Evolutionary conservation across 2,329 filamentous ascomycete genomes (phyloP).

Genomic region (Colletotrichum tropicicola): DNA sequence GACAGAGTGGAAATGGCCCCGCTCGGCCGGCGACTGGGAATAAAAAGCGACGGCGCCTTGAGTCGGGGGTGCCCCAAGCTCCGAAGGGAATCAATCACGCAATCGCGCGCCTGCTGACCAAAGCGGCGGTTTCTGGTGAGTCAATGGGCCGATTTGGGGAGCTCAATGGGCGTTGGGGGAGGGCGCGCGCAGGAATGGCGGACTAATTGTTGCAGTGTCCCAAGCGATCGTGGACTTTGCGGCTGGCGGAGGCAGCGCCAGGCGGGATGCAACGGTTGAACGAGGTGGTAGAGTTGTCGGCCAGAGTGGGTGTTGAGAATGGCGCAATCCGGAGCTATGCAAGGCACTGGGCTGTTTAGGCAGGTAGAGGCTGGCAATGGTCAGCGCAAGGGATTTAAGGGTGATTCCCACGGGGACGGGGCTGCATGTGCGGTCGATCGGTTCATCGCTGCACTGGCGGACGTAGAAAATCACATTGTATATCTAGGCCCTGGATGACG

Average conservation of each 20-base stretch:
- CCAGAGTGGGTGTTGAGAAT: conserved; percentile 14
- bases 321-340: conserved; percentile 28
- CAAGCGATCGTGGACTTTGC: not conserved
- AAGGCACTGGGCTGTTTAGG: conserved; percentile 27
- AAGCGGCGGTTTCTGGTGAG: conserved; percentile 20
- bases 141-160: conserved; percentile 20
- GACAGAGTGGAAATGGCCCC: conserved; percentile 26
- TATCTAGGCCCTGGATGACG: conserved; percentile 20
- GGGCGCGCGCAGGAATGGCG: not conserved
- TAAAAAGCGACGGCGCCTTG: conserved; percentile 15
- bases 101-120: conserved; percentile 29
- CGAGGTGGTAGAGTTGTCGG: not conserved
- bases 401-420: not conserved
- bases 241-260: not conserved
- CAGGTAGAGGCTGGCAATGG: conserved; percentile 3
- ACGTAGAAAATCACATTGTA: conserved; percentile 13
- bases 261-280: not conserved
- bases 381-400: not conserved
- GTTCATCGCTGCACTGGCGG: conserved; percentile 4
- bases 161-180: not conserved
- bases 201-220: not conserved
- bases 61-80: conserved; percentile 17
- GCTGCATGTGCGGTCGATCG: conserved; percentile 13
- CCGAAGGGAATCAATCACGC: conserved; percentile 29
- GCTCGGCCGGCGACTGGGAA: conserved; percentile 5